phyloP scores from a whole-genome alignment of 306 rosid species.

The Medicago arabica region DNA sequence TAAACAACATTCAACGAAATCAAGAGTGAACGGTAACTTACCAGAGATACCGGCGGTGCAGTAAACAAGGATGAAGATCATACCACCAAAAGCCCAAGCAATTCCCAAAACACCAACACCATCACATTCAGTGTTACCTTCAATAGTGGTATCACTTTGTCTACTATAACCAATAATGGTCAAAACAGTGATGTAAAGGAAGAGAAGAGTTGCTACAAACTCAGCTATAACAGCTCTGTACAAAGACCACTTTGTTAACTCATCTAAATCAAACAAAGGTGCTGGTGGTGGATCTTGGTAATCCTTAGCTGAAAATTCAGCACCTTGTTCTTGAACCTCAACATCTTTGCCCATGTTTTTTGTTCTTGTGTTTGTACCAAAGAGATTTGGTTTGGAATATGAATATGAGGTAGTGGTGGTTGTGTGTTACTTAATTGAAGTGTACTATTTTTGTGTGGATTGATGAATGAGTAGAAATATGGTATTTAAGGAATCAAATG shows the following conservation, averaged over 20 bases:
- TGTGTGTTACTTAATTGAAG: background rate
- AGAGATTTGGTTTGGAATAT: background rate
- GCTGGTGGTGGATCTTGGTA: conserved; percentile 92
- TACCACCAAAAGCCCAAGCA: conserved; percentile 99
- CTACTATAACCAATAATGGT: conserved; percentile 82
- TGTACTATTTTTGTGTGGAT: background rate
- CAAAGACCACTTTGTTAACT: conserved; percentile 78
- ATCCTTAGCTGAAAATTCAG: conserved; percentile 67
- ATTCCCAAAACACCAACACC: conserved; percentile 92
- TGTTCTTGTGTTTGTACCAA: background rate
- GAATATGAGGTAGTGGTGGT: too few relatives aligned
- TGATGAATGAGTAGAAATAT: conserved; percentile 20
- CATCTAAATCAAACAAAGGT: conserved; percentile 63
- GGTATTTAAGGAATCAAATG: conserved; percentile 58
- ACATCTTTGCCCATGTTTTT: conserved; percentile 71
- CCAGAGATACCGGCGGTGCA: conserved; percentile 99
- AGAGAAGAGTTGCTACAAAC: conserved; percentile 90
- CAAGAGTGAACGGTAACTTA: background rate
- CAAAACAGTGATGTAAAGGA: conserved; percentile 83
- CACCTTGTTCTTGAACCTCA: conserved; percentile 59
- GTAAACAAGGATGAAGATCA: conserved; percentile 97
- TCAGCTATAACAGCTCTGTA: conserved; percentile 89
- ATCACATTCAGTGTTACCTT: conserved; percentile 49
- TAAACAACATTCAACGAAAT: background rate
- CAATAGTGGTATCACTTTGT: background rate